phyloP scores from a whole-genome alignment of 371 early-diverging fungal genomes.

The Entomophthora muscae region DNA sequence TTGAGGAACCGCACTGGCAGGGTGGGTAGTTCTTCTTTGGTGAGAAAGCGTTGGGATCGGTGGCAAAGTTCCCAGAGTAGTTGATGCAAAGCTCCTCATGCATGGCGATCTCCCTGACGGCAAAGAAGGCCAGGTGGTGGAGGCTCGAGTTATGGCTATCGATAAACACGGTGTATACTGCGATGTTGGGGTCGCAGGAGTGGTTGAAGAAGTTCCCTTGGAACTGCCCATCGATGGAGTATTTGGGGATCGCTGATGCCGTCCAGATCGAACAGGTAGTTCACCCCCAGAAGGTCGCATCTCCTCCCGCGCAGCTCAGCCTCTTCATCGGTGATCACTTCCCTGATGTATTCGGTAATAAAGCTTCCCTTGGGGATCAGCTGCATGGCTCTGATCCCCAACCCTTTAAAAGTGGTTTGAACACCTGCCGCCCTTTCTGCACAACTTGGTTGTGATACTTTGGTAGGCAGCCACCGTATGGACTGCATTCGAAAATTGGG shows the following conservation, averaged over 20 bases:
- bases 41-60: too few species aligned
- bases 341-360: slow-evolving; percentile 43
- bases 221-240: slow-evolving; percentile 37
- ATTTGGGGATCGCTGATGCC: slow-evolving; percentile 13
- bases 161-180: slow-evolving; percentile 24
- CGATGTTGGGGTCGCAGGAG: slow-evolving; percentile 39
- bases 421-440: slow-evolving; percentile 34
- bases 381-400: slow-evolving; percentile 34
- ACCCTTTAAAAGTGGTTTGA: slow-evolving; percentile 27
- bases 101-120: slow-evolving; percentile 25
- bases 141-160: slow-evolving; percentile 23
- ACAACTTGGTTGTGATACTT: slow-evolving; percentile 45
- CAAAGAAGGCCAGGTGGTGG: slow-evolving; percentile 44
- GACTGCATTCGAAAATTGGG: slow-evolving; percentile 46
- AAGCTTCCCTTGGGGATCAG: slow-evolving; percentile 29
- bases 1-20: background rate
- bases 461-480: slow-evolving; percentile 28
- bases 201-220: slow-evolving; percentile 64
- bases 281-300: slow-evolving; percentile 22
- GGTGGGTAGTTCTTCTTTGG: background rate
- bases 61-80: background rate
- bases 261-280: slow-evolving; percentile 47
- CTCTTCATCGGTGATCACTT: slow-evolving; percentile 30
- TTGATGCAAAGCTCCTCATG: slow-evolving; percentile 33
- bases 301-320: slow-evolving; percentile 23